Base-by-base conservation (phyloP, 306 rosid species). In the Cucurbita argyrosperma region DNA sequence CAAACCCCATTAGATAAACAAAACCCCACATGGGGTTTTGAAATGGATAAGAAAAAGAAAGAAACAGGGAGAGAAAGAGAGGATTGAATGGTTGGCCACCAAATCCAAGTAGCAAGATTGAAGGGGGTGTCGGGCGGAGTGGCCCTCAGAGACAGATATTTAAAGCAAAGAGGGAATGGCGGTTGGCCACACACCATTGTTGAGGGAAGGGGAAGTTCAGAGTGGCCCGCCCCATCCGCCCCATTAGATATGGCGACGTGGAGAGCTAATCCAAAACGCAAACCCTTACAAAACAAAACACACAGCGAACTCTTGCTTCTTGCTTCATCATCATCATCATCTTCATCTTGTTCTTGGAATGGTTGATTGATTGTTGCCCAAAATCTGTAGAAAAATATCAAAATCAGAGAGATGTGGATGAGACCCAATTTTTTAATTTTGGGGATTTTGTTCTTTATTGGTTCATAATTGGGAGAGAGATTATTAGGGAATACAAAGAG, bases 21-120 rank as follows among this genome's bases (percentile, higher is more conserved):
- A 45, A 66, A 45, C 16, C 72, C 72, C 54, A 66, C 54, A 43
- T 19, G 54, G 37, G 37, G 65, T 59, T 66, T 65, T 43, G 30
- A n/a, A 64, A n/a, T 15, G 71, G 71, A 42, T 64, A n/a, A 64
- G 52, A 4, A 1, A 56, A 26, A 7, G 43, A 63, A 63, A 38
- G 13, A 63, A 38, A 15, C 68, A 26, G 26, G 26, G 26, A 26
- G 26, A 26, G 26, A 26, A 26, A 26, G 26, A 23, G 15, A 18
- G 50, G 23, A 62, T 37, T 40, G 18, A 76, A 61, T 18, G 75
- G 89, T 87, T 80, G 91, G 98, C 86, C 85, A 86, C 90, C 96
- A 80, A 89, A 90, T 85, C 87, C 83, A 78, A 80, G 78, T 23
- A 39, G 66, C 59, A 47, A 74, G 43, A 46, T 64, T 49, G 37